Percentiles rank a stretch among this genome's conserved stretches.
Conservation (phyloP, 129 eudicot genomes). For the Artemisia tridentata region DNA sequence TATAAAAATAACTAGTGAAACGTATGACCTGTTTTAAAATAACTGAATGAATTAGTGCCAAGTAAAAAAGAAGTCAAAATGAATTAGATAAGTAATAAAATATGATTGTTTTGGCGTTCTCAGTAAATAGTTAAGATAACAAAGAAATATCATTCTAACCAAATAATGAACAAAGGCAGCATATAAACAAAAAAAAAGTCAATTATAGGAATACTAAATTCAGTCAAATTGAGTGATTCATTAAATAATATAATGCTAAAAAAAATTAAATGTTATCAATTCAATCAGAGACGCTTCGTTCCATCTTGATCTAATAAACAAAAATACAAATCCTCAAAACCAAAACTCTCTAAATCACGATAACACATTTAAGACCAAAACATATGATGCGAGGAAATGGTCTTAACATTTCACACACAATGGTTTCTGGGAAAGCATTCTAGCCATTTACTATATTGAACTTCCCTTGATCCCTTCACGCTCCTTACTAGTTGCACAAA, state of each 20-base stretch:
- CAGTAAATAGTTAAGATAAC: background rate
- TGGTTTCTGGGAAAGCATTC: too few relatives aligned
- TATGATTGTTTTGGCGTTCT: background rate
- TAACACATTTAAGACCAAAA: background rate
- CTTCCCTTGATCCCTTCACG: too few relatives aligned
- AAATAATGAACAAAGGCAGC: background rate
- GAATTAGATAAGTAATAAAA: background rate
- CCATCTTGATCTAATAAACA: background rate
- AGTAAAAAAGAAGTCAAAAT: background rate
- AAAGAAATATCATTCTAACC: background rate
- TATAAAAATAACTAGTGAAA: background rate
- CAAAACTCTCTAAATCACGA: background rate
- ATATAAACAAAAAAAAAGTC: background rate
- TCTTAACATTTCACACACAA: background rate
- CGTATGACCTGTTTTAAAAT: background rate
- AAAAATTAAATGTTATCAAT: background rate
- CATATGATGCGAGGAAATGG: background rate
- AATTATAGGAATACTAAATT: background rate
- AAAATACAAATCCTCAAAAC: background rate
- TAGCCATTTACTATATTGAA: too few relatives aligned
- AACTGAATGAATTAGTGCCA: background rate
- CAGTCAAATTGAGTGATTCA: background rate
- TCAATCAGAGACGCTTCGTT: background rate
- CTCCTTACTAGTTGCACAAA: background rate
- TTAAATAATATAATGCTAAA: background rate